Evolutionary conservation across 805 yeast species (phyloP).

Genomic region (Zygosaccharomyces rouxii): DNA sequence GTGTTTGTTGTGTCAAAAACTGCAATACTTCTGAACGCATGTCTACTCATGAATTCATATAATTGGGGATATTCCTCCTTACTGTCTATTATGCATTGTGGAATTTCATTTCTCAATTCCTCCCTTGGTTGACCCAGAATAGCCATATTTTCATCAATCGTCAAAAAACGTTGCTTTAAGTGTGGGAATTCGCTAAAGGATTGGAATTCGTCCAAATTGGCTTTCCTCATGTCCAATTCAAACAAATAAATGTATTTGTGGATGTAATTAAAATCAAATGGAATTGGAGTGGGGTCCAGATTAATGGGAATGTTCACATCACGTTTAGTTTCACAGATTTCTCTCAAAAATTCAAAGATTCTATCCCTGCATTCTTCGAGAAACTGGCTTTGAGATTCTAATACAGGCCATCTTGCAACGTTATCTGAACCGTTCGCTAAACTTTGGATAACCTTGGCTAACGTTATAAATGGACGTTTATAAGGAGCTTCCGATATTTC

Average conservation of each 20-base stretch:
- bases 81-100: conserved; percentile 47
- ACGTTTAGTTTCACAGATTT: conserved; percentile 30
- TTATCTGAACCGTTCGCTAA: conserved; percentile 78
- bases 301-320: conserved; percentile 21
- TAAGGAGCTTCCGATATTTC: conserved; percentile 39
- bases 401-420: conserved; percentile 59
- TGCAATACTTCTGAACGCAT: conserved; percentile 53
- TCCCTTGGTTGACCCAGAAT: conserved; percentile 58
- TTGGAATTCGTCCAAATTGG: conserved; percentile 16
- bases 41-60: conserved; percentile 70
- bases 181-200: conserved; percentile 20
- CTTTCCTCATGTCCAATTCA: conserved; percentile 39
- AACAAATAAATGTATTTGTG: conserved; percentile 50
- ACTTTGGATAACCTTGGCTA: conserved; percentile 81
- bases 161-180: conserved; percentile 33
- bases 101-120: conserved; percentile 51
- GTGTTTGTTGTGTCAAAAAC: conserved; percentile 30
- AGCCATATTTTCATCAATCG: conserved; percentile 45
- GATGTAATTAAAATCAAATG: conserved; percentile 37
- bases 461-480: conserved; percentile 65
- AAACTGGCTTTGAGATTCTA: conserved; percentile 41
- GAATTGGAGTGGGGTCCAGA: conserved; percentile 18
- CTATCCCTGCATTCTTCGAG: conserved; percentile 38
- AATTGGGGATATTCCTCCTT: conserved; percentile 48
- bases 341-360: conserved; percentile 41